Evolutionary conservation across 805 yeast species (phyloP).

Genomic region (Candida endomychidarum): DNA sequence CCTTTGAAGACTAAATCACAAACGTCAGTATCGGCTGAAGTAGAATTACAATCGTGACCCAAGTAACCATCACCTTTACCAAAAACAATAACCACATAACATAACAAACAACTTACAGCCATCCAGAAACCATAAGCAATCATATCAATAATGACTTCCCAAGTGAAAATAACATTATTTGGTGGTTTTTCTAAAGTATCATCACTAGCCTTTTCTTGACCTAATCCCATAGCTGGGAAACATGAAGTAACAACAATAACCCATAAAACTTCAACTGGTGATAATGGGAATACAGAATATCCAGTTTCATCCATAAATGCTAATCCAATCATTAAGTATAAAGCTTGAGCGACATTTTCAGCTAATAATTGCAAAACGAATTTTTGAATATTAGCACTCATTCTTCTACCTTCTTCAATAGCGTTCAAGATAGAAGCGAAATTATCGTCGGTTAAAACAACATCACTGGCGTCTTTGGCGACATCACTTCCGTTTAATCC

Average conservation of each 20-base stretch:
- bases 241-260: constrained; percentile 76
- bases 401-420: constrained; percentile 76
- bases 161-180: constrained; percentile 36
- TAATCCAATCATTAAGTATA: constrained; percentile 51
- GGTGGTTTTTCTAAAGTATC: constrained; percentile 41
- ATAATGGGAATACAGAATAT: constrained; percentile 36
- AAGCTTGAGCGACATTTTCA: constrained; percentile 70
- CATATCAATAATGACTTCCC: constrained; percentile 44
- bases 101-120: constrained; percentile 41
- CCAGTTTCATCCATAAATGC: constrained; percentile 34
- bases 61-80: constrained; percentile 41
- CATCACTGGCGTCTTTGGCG: constrained; percentile 81
- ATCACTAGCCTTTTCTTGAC: constrained; percentile 44
- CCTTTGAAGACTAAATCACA: constrained; percentile 39
- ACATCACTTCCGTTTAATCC: constrained; percentile 77
- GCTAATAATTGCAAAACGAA: constrained; percentile 73
- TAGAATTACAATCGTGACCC: constrained; percentile 36
- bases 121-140: constrained; percentile 40
- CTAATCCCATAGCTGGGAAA: constrained; percentile 83
- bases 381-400: constrained; percentile 76
- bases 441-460: constrained; percentile 68
- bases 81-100: constrained; percentile 37
- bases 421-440: constrained; percentile 78
- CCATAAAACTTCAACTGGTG: constrained; percentile 79
- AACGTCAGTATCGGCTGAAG: constrained; percentile 18